These are phyloP conservation scores for Vicia villosa DNA, from an alignment of 306 rosid species.

Conservation along the genomic window DNA sequence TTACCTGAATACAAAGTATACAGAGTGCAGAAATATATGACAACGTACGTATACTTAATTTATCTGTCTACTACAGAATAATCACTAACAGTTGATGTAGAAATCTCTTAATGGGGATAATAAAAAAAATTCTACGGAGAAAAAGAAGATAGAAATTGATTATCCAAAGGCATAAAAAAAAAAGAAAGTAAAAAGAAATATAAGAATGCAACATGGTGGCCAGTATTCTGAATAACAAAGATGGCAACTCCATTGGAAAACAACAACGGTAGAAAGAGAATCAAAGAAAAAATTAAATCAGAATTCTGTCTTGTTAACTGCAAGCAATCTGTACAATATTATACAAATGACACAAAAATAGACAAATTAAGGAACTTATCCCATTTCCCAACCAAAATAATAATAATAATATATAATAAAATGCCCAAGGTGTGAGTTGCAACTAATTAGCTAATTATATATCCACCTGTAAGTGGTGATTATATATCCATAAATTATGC, in stretches of 20 bases:
- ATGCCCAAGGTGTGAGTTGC: constrained; percentile 1
- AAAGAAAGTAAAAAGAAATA: neutral
- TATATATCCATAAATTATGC: no score
- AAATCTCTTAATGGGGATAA: neutral
- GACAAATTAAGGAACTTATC: constrained; percentile 10
- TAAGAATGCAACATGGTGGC: constrained; percentile 28
- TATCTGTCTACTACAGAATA: constrained; percentile 21
- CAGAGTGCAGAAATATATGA: constrained; percentile 13
- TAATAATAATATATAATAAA: neutral
- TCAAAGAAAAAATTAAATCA: neutral
- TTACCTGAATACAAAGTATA: constrained; percentile 28
- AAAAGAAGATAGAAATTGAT: neutral
- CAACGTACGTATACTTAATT: neutral
- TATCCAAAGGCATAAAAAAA: constrained; percentile 11
- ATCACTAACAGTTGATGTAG: constrained; percentile 1
- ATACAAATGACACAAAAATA: constrained; percentile 2
- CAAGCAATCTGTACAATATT: neutral
- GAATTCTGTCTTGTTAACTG: neutral
- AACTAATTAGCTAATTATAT: neutral
- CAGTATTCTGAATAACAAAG: constrained; percentile 9
- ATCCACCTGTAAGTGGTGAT: neutral
- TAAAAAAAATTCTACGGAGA: neutral
- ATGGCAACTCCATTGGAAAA: constrained; percentile 4
- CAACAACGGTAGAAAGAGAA: constrained; percentile 1
- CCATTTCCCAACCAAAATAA: constrained; percentile 7